These are phyloP conservation scores for Polychaeton citri DNA, from an alignment of 2,329 filamentous ascomycete species.

Conservation along the genomic window DNA sequence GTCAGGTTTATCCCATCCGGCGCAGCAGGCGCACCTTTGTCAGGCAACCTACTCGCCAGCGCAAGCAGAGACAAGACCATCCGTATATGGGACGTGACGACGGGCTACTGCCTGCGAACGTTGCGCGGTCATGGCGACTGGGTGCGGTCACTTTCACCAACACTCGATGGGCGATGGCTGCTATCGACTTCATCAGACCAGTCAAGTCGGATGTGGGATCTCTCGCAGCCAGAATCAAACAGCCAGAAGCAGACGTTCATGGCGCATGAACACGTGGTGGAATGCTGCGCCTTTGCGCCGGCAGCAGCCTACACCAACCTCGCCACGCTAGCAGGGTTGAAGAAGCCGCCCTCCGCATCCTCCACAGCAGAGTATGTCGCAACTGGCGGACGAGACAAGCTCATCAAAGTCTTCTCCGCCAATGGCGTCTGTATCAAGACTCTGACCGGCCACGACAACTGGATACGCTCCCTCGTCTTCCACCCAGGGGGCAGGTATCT, in stretches of 20 bases:
- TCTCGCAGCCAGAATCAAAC: conserved; percentile 53
- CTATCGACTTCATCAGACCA: conserved; percentile 74
- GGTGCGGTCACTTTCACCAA: conserved; percentile 80
- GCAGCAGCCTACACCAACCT: conserved; percentile 65
- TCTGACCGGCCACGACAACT: conserved; percentile 81
- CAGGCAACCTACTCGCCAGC: conserved; percentile 72
- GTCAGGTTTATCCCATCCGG: conserved; percentile 80
- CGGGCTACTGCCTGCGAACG: conserved; percentile 86
- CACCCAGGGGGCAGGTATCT: conserved; percentile 88
- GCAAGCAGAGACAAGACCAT: conserved; percentile 77
- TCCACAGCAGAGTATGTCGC: conserved; percentile 80
- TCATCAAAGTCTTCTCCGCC: conserved; percentile 78
- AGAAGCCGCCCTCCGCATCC: conserved; percentile 61
- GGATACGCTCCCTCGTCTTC: conserved; percentile 76
- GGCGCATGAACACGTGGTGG: conserved; percentile 74
- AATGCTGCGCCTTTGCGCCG: conserved; percentile 80
- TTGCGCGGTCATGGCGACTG: conserved; percentile 73
- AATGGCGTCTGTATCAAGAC: conserved; percentile 76
- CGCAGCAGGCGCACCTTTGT: conserved; percentile 62
- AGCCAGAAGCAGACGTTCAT: conserved; percentile 57
- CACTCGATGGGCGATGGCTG: conserved; percentile 69
- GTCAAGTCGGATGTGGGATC: conserved; percentile 74
- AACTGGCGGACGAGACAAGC: conserved; percentile 80
- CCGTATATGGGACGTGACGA: conserved; percentile 84
- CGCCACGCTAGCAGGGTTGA: conserved; percentile 63